A percentile compares a stretch with the other conserved stretches of the same genome.
These are phyloP conservation scores for Globisporangium alternatum DNA, from an alignment of 352 stramenopile species.

Conservation along the genomic window DNA sequence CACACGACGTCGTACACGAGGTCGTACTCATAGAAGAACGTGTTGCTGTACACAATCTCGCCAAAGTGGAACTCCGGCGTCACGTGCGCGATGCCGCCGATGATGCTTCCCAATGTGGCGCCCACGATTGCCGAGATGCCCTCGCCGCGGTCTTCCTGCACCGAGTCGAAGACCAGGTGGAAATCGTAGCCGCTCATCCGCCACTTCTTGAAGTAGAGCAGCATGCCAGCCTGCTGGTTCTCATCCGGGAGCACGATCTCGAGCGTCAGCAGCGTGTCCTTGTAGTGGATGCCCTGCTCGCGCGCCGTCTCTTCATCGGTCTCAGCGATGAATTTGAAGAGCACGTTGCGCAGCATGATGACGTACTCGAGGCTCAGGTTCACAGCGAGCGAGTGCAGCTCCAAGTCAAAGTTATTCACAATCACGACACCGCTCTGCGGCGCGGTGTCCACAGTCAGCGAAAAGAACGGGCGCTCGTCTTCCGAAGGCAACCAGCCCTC, in stretches of 20 bases:
- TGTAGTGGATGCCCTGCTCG: constrained; percentile 61
- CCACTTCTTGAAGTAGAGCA: constrained; percentile 87
- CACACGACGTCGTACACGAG: constrained; percentile 71
- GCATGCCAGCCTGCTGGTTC: constrained; percentile 38
- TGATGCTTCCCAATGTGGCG: constrained; percentile 80
- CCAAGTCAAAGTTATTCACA: constrained; percentile 76
- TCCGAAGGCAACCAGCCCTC: constrained; percentile 81
- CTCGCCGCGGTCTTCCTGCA: constrained; percentile 73
- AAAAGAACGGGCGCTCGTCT: constrained; percentile 73
- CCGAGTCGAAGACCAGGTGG: constrained; percentile 82
- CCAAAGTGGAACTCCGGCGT: constrained; percentile 78
- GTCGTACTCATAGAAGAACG: constrained; percentile 87
- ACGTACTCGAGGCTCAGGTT: constrained; percentile 85
- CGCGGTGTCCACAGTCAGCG: constrained; percentile 57
- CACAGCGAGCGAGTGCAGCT: constrained; percentile 63
- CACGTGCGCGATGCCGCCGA: constrained; percentile 85
- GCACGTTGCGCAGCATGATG: constrained; percentile 59
- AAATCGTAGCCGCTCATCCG: constrained; percentile 66
- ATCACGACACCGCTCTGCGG: constrained; percentile 68
- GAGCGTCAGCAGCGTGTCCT: constrained; percentile 49
- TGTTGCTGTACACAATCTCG: constrained; percentile 71
- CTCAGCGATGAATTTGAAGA: constrained; percentile 71
- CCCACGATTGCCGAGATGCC: constrained; percentile 79
- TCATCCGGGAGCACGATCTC: constrained; percentile 54
- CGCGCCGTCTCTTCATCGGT: constrained; percentile 65